phyloP scores from a whole-genome alignment of 805 yeast genomes.

The Metschnikowia kunwiensis region DNA sequence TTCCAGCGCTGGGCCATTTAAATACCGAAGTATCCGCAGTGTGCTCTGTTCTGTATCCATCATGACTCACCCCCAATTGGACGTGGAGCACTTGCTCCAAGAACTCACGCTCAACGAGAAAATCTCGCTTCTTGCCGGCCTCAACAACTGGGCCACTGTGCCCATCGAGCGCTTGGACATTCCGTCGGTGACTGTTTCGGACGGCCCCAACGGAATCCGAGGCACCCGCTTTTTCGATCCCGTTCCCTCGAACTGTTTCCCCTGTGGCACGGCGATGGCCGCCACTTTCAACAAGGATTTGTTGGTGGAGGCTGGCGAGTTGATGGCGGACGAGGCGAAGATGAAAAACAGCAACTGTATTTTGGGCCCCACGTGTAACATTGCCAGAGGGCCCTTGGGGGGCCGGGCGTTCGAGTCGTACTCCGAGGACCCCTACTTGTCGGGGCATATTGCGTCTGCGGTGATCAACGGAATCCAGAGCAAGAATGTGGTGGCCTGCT shows the following conservation, averaged over 20 bases:
- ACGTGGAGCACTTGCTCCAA: slow-evolving; percentile 28
- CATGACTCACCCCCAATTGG: slow-evolving; percentile 19
- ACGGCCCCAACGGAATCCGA: slow-evolving; percentile 65
- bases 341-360: slow-evolving; percentile 51
- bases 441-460: slow-evolving; percentile 47
- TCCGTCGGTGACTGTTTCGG: slow-evolving; percentile 27
- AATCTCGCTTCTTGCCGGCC: slow-evolving; percentile 36
- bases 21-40: too few relatives aligned
- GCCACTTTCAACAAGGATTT: slow-evolving; percentile 54
- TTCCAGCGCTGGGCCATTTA: too few relatives aligned
- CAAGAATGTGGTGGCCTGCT: slow-evolving; percentile 49
- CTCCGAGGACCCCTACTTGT: slow-evolving; percentile 56
- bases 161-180: slow-evolving; percentile 17
- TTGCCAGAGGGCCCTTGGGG: slow-evolving; percentile 55
- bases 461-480: slow-evolving; percentile 54
- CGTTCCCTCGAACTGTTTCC: slow-evolving; percentile 55
- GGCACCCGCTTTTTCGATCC: slow-evolving; percentile 54
- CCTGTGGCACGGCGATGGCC: slow-evolving; percentile 60
- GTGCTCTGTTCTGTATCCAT: background rate
- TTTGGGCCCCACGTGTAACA: slow-evolving; percentile 45
- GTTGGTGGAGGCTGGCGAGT: slow-evolving; percentile 45
- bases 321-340: slow-evolving; percentile 54
- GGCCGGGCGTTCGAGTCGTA: slow-evolving; percentile 64
- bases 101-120: slow-evolving; percentile 35
- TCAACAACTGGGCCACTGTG: slow-evolving; percentile 17